These are phyloP conservation scores for Trichoderma sp. DNA, from an alignment of 2,329 filamentous ascomycete genomes.

Conservation along the genomic window DNA sequence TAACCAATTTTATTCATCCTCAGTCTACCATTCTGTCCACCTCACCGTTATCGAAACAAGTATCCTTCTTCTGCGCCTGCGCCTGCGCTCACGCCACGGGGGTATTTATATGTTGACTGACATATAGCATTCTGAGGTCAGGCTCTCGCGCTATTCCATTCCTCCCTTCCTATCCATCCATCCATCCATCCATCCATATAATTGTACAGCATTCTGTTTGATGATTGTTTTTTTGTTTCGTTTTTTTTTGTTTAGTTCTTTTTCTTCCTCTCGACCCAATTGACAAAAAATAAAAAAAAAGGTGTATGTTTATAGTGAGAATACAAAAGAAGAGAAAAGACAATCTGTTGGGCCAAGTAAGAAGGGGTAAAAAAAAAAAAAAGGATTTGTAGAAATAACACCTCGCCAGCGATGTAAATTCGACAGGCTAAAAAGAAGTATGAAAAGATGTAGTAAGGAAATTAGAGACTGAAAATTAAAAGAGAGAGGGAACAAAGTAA, in stretches of 20 bases:
- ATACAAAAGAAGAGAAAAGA: conserved; percentile 8
- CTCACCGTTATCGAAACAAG: conserved; percentile 25
- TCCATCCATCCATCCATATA: conserved; percentile 14
- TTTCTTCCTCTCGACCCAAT: not conserved
- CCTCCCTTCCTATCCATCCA: not conserved
- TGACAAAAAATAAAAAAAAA: conserved; percentile 6
- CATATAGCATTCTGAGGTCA: conserved; percentile 32
- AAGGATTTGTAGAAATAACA: not conserved
- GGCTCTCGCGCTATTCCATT: conserved; percentile 25
- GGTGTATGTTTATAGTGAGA: conserved; percentile 10
- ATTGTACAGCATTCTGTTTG: conserved; percentile 17
- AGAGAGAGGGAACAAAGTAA: not conserved
- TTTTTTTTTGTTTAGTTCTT: not conserved
- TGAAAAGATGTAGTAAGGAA: not conserved
- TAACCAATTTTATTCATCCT: conserved; percentile 17
- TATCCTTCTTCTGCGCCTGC: conserved; percentile 29
- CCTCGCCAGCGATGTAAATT: conserved; percentile 19
- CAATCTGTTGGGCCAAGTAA: not conserved
- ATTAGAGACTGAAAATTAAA: conserved; percentile 6
- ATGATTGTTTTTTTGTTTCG: not conserved
- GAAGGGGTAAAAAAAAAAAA: conserved; percentile 8
- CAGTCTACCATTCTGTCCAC: not conserved
- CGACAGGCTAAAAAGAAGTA: not conserved
- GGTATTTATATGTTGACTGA: conserved; percentile 38
- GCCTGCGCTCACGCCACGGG: conserved; percentile 38